A percentile compares a stretch with the other conserved stretches of the same genome.
phyloP scores from a whole-genome alignment of 768 basidiomycete genomes.

The Daedalea quercina region DNA sequence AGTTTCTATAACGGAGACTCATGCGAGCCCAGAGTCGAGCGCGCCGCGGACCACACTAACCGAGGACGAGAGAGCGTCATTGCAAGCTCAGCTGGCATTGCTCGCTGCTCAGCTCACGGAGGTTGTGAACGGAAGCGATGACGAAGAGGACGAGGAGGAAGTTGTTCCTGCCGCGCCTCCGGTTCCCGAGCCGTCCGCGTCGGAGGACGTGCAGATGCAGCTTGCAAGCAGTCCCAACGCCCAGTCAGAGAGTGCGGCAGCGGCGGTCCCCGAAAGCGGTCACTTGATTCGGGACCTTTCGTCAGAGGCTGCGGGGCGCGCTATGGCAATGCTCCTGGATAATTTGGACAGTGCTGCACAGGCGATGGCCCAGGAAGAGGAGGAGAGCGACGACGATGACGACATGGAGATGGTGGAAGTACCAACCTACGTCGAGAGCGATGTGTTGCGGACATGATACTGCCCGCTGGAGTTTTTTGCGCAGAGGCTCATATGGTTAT shows the following conservation, averaged over 20 bases:
- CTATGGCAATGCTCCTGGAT: not conserved
- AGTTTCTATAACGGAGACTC: conserved; percentile 10
- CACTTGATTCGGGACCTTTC: too few species aligned
- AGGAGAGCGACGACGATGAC: conserved; percentile 19
- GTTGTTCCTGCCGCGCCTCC: not conserved
- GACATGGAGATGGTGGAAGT: conserved; percentile 26
- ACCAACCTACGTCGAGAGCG: conserved; percentile 3
- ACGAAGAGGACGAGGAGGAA: conserved; percentile 16
- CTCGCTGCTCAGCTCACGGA: conserved; percentile 69
- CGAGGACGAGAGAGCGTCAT: conserved; percentile 49
- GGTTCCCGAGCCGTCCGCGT: conserved; percentile 2
- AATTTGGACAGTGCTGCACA: conserved; percentile 9
- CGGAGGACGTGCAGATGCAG: conserved; percentile 10
- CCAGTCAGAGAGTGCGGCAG: too few species aligned
- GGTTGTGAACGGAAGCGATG: conserved; percentile 38
- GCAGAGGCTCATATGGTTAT: too few species aligned
- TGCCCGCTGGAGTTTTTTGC: too few species aligned
- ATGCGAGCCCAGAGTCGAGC: conserved; percentile 3
- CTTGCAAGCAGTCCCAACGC: not conserved
- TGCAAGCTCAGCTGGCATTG: conserved; percentile 69
- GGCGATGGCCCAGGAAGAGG: conserved; percentile 4
- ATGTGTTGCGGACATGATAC: conserved; percentile 4
- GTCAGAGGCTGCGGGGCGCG: not conserved
- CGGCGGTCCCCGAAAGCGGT: too few species aligned
- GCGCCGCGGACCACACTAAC: conserved; percentile 21